Conservation (phyloP, 768 basidiomycete species). For the Cystofilobasidium capitatum region DNA sequence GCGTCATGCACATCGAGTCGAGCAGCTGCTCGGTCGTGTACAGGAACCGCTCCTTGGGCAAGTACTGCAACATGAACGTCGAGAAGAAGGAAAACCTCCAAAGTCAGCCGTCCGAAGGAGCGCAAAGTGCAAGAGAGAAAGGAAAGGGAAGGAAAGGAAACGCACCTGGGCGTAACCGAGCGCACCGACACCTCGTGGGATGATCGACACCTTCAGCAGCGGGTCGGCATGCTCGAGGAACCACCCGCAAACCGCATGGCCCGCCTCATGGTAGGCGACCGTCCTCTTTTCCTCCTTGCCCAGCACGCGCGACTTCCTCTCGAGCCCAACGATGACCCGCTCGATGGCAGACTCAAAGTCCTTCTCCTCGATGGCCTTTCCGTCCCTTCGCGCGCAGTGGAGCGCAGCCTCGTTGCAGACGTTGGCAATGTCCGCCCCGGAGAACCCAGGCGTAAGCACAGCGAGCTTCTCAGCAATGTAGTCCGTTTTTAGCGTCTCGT, state of each 20-base stretch:
- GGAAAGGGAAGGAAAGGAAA: not conserved
- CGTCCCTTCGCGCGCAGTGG: constrained; percentile 76
- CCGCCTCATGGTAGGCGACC: constrained; percentile 97
- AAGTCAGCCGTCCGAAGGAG: constrained; percentile 12
- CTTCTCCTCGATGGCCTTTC: constrained; percentile 64
- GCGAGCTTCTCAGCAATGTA: constrained; percentile 82
- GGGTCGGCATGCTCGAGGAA: constrained; percentile 96
- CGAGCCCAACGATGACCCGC: constrained; percentile 91
- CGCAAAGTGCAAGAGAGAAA: constrained; percentile 6
- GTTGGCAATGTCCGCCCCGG: constrained; percentile 97
- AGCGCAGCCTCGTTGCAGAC: constrained; percentile 97
- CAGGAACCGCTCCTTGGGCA: constrained; percentile 90
- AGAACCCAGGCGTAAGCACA: constrained; percentile 94
- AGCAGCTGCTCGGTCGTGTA: constrained; percentile 87
- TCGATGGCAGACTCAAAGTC: constrained; percentile 98
- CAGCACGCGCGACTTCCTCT: constrained; percentile 87
- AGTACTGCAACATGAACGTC: constrained; percentile 55
- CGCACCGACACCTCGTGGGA: constrained; percentile 89
- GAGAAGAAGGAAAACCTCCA: not conserved
- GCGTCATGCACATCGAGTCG: constrained; percentile 96
- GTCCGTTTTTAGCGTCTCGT: constrained; percentile 35
- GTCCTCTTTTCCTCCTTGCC: constrained; percentile 96
- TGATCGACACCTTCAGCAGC: constrained; percentile 93
- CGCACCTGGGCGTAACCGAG: constrained; percentile 88
- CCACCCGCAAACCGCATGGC: constrained; percentile 97